Conservation (phyloP, 202 grass and related monocot species). For the Elaeis oleifera region DNA sequence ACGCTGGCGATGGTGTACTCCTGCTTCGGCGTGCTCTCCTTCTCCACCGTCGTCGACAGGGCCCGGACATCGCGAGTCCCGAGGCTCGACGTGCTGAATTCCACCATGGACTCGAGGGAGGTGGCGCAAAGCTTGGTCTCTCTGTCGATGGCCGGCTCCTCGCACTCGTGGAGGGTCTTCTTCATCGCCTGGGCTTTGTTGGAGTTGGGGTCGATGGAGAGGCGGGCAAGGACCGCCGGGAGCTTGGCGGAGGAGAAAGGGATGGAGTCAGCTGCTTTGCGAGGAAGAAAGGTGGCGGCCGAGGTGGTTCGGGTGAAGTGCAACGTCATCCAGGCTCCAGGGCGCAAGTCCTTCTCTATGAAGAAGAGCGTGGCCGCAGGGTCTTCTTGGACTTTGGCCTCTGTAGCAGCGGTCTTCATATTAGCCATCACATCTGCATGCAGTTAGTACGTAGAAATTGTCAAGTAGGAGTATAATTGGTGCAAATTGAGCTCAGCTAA, state of each 20-base stretch:
- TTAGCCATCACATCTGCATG: no score
- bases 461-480: no score
- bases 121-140: slow-evolving; percentile 28
- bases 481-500: no score
- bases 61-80: background rate
- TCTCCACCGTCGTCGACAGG: slow-evolving; percentile 14
- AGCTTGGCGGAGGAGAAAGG: slow-evolving; percentile 15
- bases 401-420: background rate
- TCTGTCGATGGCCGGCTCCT: background rate
- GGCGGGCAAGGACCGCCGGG: background rate
- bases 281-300: background rate
- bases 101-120: slow-evolving; percentile 30
- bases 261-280: slow-evolving; percentile 1
- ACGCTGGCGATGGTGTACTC: slow-evolving; percentile 17
- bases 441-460: no score
- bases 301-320: slow-evolving; percentile 19
- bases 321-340: slow-evolving; percentile 31
- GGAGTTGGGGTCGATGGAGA: slow-evolving; percentile 2
- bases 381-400: background rate
- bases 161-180: slow-evolving; percentile 13
- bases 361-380: slow-evolving; percentile 15
- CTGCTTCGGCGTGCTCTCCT: background rate
- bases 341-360: slow-evolving; percentile 22
- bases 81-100: slow-evolving; percentile 3
- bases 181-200: slow-evolving; percentile 12